Base-by-base conservation (phyloP, 139 green algal species). In the Chlamydomonas sphaeroides region DNA sequence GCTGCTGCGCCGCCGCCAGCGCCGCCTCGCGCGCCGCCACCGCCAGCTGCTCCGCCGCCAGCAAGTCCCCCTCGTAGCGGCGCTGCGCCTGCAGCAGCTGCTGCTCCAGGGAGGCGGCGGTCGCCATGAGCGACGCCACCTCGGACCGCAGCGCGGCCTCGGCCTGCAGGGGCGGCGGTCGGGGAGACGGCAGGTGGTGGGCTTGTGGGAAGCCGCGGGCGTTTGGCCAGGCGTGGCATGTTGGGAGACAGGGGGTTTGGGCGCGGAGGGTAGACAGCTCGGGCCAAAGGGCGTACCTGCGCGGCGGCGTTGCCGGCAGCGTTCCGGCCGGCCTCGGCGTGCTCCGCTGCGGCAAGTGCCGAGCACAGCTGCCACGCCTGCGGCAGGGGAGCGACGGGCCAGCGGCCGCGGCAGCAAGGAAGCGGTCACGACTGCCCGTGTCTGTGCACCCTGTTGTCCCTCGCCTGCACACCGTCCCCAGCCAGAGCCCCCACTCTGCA, bases 321-420 rank as follows among this genome's bases (percentile, higher is more conserved):
- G 2, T 18, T 28, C 4, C 66, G 14, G 39, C 7, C 25, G 14
- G 35, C 63, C 15, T 69, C 35, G 35, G 35, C 11, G 33, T 33
- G 1, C 26, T 18, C 38, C 36, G 36, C 65, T 26, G 41, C 38
- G 25, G 36, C 8, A 36, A 79, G 56, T 4, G 72, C 56, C 15
- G 56, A 38, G 56, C 72, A 42, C 53, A 79, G 72, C 72, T 79
- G 33, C 72, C 72, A 79, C 0, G 72, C 72, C 72, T 79, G 72
- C 56, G 20, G 45, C 14, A n/a, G 45, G 45, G 45, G 20, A 61
- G 17, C 21, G 15, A 61, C 51, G 51, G n/a, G n/a, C n/a, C n/a
- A n/a, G n/a, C n/a, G n/a, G n/a, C n/a, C n/a, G n/a, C n/a, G n/a
- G n/a, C n/a, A n/a, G n/a, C n/a, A n/a, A n/a, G n/a, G n/a, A n/a